Percentiles rank a stretch among this genome's conserved stretches.
phyloP scores from a whole-genome alignment of 352 stramenopile species.

The Phytopythium helicoides region DNA sequence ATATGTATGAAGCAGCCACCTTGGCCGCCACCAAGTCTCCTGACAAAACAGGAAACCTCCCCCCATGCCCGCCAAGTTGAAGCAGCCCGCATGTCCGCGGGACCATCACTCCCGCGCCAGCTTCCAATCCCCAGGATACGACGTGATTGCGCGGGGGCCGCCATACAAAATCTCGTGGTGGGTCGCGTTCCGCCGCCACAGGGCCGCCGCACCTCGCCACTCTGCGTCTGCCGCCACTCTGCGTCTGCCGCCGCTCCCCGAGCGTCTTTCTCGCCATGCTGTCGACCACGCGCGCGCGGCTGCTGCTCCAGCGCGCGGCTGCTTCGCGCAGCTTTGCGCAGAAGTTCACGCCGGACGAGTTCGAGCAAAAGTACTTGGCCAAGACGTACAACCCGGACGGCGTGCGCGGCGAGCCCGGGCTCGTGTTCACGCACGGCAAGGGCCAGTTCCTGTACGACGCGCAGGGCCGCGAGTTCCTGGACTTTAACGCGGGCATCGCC shows the following conservation, averaged over 20 bases:
- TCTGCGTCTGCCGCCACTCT: too few species aligned
- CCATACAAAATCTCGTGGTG: too few species aligned
- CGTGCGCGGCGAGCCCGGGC: constrained; percentile 56
- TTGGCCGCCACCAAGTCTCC: too few species aligned
- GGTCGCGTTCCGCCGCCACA: too few species aligned
- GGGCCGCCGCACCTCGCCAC: too few species aligned
- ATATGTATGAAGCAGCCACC: too few species aligned
- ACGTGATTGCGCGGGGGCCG: background rate
- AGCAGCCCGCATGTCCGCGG: too few species aligned
- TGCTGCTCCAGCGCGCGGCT: constrained; percentile 4
- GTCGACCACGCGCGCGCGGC: background rate
- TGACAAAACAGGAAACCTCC: too few species aligned
- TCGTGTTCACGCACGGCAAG: constrained; percentile 86
- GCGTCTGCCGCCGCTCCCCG: too few species aligned
- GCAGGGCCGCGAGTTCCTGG: constrained; percentile 79
- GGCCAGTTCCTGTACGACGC: constrained; percentile 91
- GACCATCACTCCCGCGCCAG: background rate
- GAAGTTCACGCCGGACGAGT: constrained; percentile 52
- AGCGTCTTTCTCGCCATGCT: too few species aligned
- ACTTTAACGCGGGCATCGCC: constrained; percentile 95
- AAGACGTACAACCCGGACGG: constrained; percentile 82
- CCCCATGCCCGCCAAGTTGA: too few species aligned
- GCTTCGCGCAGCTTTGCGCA: constrained; percentile 17
- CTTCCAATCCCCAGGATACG: constrained; percentile 1
- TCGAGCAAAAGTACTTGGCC: constrained; percentile 80